Base-by-base conservation (phyloP, 805 yeast species). In the Pichia rugopelliculosa region DNA sequence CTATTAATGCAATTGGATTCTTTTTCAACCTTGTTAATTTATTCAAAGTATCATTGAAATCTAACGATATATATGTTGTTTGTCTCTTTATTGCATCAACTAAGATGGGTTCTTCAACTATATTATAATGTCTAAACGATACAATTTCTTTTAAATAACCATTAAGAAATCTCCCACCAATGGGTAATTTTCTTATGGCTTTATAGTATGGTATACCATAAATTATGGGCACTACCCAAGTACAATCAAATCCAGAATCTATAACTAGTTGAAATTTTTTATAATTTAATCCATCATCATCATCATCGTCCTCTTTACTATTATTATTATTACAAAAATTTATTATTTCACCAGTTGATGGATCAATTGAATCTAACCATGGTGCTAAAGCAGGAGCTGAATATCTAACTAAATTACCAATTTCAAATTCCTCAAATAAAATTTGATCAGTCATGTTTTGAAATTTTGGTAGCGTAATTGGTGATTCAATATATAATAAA, bases 361-460 rank as follows among this genome's bases (percentile, higher is more conserved):
- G 18, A 30, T 30, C 34, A 30, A 30, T 30, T 8, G 48, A 41
- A 42, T 67, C 66, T 44, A 73, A 70, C 81, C 88, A 86, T 2
- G 90, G 89, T 3, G 79, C 73, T 48, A 81, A 72, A 0, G 79
- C 72, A 2, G 76, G 80, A 0, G 79, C 73, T 0, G 85, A 77
- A 21, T 86, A 76, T 49, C 95, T 72, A 53, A 81, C 84, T 50
- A 86, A 75, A 27, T 79, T 75, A 13, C 73, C 73, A 59, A 93
- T 85, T 3, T 87, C 95, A 59, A 83, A 93, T 59, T 93, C 98
- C 64, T 93, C 99, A 67, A 95, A 91, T 0, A 93, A 76, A 0
- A 93, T 84, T 66, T 89, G 96, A 62, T 93, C 98, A 15, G 87
- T 84, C 62, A 85, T 85, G 55, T 80, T 80, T 34, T 95, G 85